Base-by-base conservation (phyloP, 2,329 filamentous ascomycete species). In the Orbilia javanica region DNA sequence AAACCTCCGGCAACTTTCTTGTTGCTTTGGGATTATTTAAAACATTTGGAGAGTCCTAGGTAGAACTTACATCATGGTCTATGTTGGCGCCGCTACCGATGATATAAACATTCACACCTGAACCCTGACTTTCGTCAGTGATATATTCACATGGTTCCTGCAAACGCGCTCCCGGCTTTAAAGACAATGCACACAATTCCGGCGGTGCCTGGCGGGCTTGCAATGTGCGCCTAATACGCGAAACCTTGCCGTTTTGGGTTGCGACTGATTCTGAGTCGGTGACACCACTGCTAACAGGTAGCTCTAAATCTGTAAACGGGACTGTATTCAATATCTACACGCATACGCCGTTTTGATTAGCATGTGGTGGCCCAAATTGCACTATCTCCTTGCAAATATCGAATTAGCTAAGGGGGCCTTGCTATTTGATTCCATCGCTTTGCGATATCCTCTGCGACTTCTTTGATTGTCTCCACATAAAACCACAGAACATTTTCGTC, bases 61-160 rank as follows among this genome's bases (percentile, higher is more conserved):
- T 39, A 27, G 8, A 52, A 53, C 25, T 25, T 42, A 60, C 53
- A 8, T 50, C 15, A 18, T 65, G 62, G 11, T 52, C n/a, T 22
- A 52, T 4, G 15, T 29, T 20, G 18, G 46, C 44, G 5, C 18
- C 25, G 5, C 5, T 20, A 1, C 46, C 62, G 3, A 65, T 13
- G 6, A 65, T 11, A 18, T 65, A 65, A n/a, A 65, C 44, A 13
- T n/a, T 52, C 3, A 65, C 62, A 4, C 62, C 62, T 7, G 10
- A 18, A 6, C 62, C 42, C n/a, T 50, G 62, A 31, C n/a, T 20
- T 1, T 8, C n/a, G 15, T 65, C 44, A 4, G 62, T 65, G 10
- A 34, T 10, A 46, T 50, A 65, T 11, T 34, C n/a, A 15, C 62
- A 65, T 20, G 42, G 62, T 8, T 65, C 8, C 4, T 10, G 1